Percentiles rank a stretch among this genome's conserved stretches.
phyloP scores from a whole-genome alignment of 805 yeast genomes.

The Saturnispora zaruensis region DNA sequence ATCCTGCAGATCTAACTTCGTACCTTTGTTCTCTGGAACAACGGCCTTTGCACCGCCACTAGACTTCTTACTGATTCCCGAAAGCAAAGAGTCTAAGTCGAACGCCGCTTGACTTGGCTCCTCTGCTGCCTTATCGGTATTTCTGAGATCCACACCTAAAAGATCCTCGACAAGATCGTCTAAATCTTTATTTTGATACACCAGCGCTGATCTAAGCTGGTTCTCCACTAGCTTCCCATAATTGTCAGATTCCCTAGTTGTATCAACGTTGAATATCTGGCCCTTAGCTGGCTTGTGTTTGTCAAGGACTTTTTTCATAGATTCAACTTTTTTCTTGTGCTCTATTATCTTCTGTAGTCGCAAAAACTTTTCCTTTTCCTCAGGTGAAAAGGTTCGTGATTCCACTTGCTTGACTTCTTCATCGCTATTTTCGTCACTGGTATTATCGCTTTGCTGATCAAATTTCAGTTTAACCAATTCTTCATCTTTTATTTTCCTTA shows the following conservation, averaged over 20 bases:
- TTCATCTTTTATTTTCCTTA: conserved; percentile 7
- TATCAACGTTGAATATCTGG: conserved; percentile 12
- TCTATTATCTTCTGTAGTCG: conserved; percentile 12
- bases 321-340: conserved; percentile 14
- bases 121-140: neutral
- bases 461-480: conserved; percentile 11
- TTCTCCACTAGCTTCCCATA: conserved; percentile 12
- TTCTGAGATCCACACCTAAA: conserved; percentile 9
- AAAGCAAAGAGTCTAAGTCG: conserved; percentile 9
- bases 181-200: conserved; percentile 1
- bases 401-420: neutral
- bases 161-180: conserved; percentile 13
- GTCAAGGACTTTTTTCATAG: conserved; percentile 6
- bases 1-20: conserved; percentile 3
- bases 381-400: conserved; percentile 12
- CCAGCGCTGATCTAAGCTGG: neutral
- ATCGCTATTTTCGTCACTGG: neutral
- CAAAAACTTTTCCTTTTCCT: conserved; percentile 13
- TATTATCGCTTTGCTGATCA: conserved; percentile 1
- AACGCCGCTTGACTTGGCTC: neutral
- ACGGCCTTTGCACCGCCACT: neutral
- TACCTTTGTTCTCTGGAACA: neutral
- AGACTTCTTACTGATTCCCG: neutral
- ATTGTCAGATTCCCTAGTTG: conserved; percentile 12
- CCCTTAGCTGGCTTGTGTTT: neutral